Base-by-base conservation (phyloP, 352 stramenopile genomes). In the Phytophthora pseudosyringae region DNA sequence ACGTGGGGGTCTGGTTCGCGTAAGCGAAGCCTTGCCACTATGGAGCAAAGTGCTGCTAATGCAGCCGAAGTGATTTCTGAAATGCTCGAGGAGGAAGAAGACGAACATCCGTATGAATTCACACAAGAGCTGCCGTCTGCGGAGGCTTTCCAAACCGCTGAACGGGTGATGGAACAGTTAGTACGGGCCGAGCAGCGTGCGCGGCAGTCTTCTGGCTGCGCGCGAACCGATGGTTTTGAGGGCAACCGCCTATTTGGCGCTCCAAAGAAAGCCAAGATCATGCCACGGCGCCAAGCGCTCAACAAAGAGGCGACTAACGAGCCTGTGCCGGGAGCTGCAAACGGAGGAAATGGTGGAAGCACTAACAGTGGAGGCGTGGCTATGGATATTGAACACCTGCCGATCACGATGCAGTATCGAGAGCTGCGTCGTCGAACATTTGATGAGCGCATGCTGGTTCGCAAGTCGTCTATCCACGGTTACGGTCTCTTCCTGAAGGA, bases 401-500 rank as follows among this genome's bases (percentile, higher is more conserved):
- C 80, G 10, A 92, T 93, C 35, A 83, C 87, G 6, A 96, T 95
- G 87, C 86, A 95, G 58, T 99, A 99, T 72, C 83, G 90, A 13
- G 81, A 97, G 52, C 83, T 99, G 47, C 97, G 97, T 41, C 79
- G 86, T 13, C 80, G 95, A 3, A 92, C 91, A 6, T 95, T 98
- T 54, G 84, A 93, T 33, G 84, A 97, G 36, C 91, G 93, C 1
- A 78, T 99, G 31, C 77, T 93, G 61, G 94, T 98, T 29, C 85
- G 89, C 33, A 95, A 98, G 60, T 98, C 89, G 10, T 91, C 94
- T 52, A 99, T 99, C 67, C 96, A 99, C 69, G 96, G 93, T 32
- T 99, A 97, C 66, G 97, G 97, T 5, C 74, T 99, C n/a, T 99
- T 99, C 76, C 83, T 95, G 15, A 97, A 98, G 43, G 81, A 96